These are phyloP conservation scores for Wickerhamiella sorbophila DNA, from an alignment of 805 yeast genomes.

Conservation along the genomic window DNA sequence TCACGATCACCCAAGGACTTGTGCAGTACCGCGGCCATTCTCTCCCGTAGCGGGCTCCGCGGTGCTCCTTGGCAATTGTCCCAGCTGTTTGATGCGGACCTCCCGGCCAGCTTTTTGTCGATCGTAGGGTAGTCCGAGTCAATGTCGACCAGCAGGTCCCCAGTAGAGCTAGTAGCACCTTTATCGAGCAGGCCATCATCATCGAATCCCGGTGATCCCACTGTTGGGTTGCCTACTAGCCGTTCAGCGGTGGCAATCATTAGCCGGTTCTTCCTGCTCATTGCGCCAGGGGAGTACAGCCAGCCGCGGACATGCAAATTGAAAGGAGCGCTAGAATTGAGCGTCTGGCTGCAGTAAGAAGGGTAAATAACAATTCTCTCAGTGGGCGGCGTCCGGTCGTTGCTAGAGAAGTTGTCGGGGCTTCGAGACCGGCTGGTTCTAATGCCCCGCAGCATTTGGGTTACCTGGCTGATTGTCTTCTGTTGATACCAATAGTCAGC, in stretches of 20 bases:
- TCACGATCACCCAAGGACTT: constrained; percentile 13
- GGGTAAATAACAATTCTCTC: constrained; percentile 6
- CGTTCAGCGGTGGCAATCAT: constrained; percentile 26
- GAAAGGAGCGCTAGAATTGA: background rate
- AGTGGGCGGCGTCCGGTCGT: background rate
- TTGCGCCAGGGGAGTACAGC: constrained; percentile 51
- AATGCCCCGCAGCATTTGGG: background rate
- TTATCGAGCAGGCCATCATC: constrained; percentile 9
- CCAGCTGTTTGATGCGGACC: background rate
- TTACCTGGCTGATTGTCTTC: constrained; percentile 2
- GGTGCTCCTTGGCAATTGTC: background rate
- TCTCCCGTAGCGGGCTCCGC: constrained; percentile 11
- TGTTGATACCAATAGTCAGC: constrained; percentile 8
- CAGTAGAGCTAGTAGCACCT: constrained; percentile 3
- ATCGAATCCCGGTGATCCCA: constrained; percentile 13
- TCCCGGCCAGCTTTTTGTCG: constrained; percentile 4
- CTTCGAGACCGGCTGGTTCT: constrained; percentile 1
- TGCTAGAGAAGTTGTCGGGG: constrained; percentile 3
- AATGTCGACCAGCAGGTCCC: constrained; percentile 1
- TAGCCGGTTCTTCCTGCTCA: constrained; percentile 56
- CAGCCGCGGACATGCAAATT: constrained; percentile 45
- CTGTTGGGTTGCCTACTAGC: constrained; percentile 18
- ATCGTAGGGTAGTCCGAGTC: background rate
- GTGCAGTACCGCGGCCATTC: constrained; percentile 16
- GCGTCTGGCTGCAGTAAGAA: constrained; percentile 4